Base-by-base conservation (phyloP, 2,329 filamentous ascomycete genomes). In the Piedraia hortae region DNA sequence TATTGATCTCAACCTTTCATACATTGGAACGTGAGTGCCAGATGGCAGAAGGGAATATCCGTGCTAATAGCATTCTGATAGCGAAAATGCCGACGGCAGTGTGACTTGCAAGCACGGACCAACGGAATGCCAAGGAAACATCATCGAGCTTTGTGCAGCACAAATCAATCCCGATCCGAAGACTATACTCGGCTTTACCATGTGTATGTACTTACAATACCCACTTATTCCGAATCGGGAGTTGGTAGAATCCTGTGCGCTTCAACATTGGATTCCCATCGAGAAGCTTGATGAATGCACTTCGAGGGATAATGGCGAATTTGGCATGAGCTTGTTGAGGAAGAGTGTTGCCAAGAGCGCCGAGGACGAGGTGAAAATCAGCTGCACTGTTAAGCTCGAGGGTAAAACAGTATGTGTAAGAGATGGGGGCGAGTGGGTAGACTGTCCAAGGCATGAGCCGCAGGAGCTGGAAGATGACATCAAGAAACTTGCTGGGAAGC, bases 71-170 rank as follows among this genome's bases (percentile, higher is more conserved):
- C n/a, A n/a, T n/a, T n/a, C n/a, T n/a, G n/a, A n/a, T n/a, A n/a
- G n/a, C n/a, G n/a, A n/a, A n/a, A n/a, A n/a, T n/a, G n/a, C 16
- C 14, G 70, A 85, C 35, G 74, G 78, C 35, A 78, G 77, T 24
- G 68, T 93, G 27, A 54, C 63, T 15, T 97, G 85, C 53, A 85
- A 57, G 49, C 85, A 97, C 43, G 85, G 85, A 5, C 72, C 78
- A 4, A 58, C 57, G 18, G 85, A 97, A 49, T 97, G 74, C 44
- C 62, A 93, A 37, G 85, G 85, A 28, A 78, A 97, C 48, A 89
- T 90, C 42, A 56, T 97, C 45, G 71, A 90, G 43, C 69, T 97
- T 21, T 97, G 85, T 48, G 80, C 80, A 14, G 67, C 68, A 27
- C 56, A 70, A 30, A 57, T 85, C 14, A 85, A 85, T 39, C 72